Base-by-base conservation (phyloP, 805 yeast species). In the Metschnikowia matae region DNA sequence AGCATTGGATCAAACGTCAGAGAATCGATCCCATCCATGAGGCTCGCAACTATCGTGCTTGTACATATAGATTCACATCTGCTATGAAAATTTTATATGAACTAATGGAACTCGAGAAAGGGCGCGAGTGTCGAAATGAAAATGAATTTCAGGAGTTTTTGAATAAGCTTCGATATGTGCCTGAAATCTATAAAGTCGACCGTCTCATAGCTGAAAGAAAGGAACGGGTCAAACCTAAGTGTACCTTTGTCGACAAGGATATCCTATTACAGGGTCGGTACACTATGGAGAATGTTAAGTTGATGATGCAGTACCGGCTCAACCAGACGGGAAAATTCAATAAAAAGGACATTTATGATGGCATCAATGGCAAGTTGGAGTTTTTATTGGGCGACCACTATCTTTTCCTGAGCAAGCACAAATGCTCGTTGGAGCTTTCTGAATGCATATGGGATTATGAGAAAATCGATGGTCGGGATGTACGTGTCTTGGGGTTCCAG, bases 351-450 rank as follows among this genome's bases (percentile, higher is more conserved):
- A 18, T 32, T 17, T 38, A 17, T 15, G 35, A 29, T n/a, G 47
- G 47, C 18, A 33, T 46, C 15, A 49, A 46, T 34, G 49, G 43
- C 14, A 35, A 15, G 10, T 36, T 46, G 43, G 47, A 41, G 40
- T 36, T 49, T 31, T 38, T 49, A 33, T 20, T 41, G 35, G 52
- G 47, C 4, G 48, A 46, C 26, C 47, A 37, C 23, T 38, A 40
- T 5, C 17, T 46, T 13, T 17, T 46, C 6, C 15, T 41, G 31
- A 31, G 49, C 23, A 40, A 13, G 38, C 37, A 36, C 36, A 42
- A 41, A 23, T 7, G 20, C 17, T 8, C 15, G 7, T 37, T 37
- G 15, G 23, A 36, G 23, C 23, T 37, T 37, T 37, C 40, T 13
- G 40, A 37, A 21, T 37, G 11, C 11, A 18, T 37, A 4, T 37